Conservation (phyloP, 192 early-diverging fungal species). For the Jimgerdemannia lactiflua region DNA sequence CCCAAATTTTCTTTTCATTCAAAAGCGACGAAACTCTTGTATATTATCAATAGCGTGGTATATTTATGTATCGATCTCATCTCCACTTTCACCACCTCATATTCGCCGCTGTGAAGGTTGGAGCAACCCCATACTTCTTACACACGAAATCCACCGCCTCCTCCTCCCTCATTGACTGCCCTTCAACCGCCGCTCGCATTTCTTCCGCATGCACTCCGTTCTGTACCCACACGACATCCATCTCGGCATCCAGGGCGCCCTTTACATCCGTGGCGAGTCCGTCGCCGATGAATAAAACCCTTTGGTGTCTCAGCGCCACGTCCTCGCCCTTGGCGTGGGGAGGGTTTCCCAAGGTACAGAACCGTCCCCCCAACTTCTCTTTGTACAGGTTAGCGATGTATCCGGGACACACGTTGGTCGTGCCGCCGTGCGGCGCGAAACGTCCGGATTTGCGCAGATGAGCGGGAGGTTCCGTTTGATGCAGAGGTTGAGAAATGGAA, state of each 20-base stretch:
- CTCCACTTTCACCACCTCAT: too few relatives aligned
- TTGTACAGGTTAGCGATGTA: constrained; percentile 24
- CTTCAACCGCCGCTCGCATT: too few relatives aligned
- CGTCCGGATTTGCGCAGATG: constrained; percentile 30
- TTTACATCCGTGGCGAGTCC: constrained; percentile 21
- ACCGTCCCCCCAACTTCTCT: constrained; percentile 24
- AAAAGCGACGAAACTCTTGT: too few relatives aligned
- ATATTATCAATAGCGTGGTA: too few relatives aligned
- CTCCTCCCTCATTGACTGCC: too few relatives aligned
- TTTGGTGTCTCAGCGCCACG: too few relatives aligned
- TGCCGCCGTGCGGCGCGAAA: constrained; percentile 23
- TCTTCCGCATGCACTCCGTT: constrained; percentile 24
- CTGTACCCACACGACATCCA: constrained; percentile 22
- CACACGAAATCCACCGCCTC: too few relatives aligned
- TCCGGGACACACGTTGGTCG: constrained; percentile 15
- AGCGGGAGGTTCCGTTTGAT: constrained; percentile 10
- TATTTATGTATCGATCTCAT: too few relatives aligned
- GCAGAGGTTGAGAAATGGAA: constrained; percentile 12
- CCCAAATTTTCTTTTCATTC: too few relatives aligned
- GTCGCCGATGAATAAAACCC: constrained; percentile 24
- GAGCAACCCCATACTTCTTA: too few relatives aligned
- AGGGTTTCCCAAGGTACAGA: constrained; percentile 29
- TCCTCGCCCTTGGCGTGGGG: too few relatives aligned
- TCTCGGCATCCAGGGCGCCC: constrained; percentile 15
- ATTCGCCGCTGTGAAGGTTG: too few relatives aligned